A percentile compares a stretch with the other conserved stretches of the same genome.
phyloP scores from a whole-genome alignment of 345 rosid species.

The Hibiscus tridactylites region DNA sequence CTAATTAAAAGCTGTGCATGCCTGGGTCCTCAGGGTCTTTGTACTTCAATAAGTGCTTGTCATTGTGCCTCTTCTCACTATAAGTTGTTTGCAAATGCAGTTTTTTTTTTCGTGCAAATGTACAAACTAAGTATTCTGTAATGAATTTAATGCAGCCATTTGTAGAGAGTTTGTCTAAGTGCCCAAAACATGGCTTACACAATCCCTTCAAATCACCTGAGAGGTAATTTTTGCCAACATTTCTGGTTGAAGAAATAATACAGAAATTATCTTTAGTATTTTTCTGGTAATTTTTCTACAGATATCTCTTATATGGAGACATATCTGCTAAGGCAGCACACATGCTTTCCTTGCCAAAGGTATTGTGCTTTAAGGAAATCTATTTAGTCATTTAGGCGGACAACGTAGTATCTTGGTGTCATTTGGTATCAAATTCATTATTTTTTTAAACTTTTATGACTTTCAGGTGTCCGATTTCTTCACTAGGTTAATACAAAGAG shows the following conservation, averaged over 20 bases:
- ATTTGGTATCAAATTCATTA: neutral
- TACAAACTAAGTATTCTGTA: neutral
- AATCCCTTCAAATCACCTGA: constrained; percentile 97
- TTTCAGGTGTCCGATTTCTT: constrained; percentile 84
- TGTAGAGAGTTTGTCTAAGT: constrained; percentile 85
- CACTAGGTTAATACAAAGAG: constrained; percentile 83
- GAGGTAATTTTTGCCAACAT: constrained; percentile 37
- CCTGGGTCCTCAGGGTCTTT: neutral
- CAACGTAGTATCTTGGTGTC: neutral
- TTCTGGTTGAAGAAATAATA: neutral
- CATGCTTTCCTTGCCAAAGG: constrained; percentile 87
- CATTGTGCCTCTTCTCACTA: neutral
- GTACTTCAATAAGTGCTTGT: neutral
- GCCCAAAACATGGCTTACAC: constrained; percentile 94
- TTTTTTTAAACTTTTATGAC: neutral
- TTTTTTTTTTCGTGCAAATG: neutral
- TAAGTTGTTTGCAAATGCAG: neutral
- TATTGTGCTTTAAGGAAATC: constrained; percentile 17
- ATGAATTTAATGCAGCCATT: constrained; percentile 56
- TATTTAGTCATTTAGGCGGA: neutral
- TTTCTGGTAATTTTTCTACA: constrained; percentile 14
- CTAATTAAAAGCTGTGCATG: neutral
- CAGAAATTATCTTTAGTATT: neutral
- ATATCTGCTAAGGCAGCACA: constrained; percentile 78
- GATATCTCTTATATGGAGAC: constrained; percentile 91